Evolutionary conservation across 371 early-diverging fungal species (phyloP).

Genomic region (Mortierella sp.): DNA sequence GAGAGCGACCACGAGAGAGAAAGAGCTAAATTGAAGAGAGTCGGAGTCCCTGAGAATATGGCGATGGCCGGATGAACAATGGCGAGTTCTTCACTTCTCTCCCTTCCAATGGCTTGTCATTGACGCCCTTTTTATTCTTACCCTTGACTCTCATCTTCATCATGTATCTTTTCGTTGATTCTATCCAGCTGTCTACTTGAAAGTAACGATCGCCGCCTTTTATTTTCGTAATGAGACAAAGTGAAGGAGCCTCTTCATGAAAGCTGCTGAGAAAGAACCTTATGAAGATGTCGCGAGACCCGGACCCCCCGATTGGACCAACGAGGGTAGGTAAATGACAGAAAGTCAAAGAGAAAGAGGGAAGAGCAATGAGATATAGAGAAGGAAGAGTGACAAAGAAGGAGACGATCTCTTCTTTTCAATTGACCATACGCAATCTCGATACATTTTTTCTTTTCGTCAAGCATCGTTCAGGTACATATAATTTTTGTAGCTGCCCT

Average conservation of each 20-base stretch:
- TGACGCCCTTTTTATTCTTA: neutral
- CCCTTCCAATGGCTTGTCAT: neutral
- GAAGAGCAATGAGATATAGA: neutral
- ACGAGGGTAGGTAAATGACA: neutral
- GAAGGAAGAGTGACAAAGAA: neutral
- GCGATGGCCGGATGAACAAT: constrained; percentile 1
- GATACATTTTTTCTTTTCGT: neutral
- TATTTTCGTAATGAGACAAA: neutral
- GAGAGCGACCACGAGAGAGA: neutral
- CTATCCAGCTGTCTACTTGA: no score
- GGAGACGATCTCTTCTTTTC: neutral
- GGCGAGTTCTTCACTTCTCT: neutral
- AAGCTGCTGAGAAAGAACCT: neutral
- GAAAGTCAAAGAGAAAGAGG: neutral
- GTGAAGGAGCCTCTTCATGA: neutral
- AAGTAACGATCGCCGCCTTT: neutral
- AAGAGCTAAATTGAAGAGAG: neutral
- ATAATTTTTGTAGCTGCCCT: neutral
- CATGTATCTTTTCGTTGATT: no score
- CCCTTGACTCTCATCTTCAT: neutral
- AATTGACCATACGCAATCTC: neutral
- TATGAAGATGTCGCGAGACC: neutral
- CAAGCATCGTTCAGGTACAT: neutral
- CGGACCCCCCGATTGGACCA: neutral
- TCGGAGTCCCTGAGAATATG: constrained; percentile 3